Percentiles rank a stretch among this genome's conserved stretches.
Conservation (phyloP, 176 grass and related monocot species). For the Guadua angustifolia region DNA sequence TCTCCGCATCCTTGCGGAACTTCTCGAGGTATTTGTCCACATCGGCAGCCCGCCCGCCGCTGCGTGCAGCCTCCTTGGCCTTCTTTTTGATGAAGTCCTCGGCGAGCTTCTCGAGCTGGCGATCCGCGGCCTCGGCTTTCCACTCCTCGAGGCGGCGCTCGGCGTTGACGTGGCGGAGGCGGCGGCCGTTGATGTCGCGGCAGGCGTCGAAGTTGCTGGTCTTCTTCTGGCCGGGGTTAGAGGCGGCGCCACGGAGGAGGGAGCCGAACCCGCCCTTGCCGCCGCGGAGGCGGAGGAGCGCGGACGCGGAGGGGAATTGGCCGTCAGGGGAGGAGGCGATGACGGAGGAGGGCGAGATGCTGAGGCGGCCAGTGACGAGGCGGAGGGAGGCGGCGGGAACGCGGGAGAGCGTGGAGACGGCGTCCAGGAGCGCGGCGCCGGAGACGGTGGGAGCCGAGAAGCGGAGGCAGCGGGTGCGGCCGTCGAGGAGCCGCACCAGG, state of each 20-base stretch:
- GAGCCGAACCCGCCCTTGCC: conserved; percentile 98
- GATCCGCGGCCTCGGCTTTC: conserved; percentile 73
- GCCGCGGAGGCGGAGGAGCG: conserved; percentile 79
- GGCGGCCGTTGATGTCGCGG: conserved; percentile 88
- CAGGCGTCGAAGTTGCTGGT: conserved; percentile 98
- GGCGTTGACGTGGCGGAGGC: conserved; percentile 92
- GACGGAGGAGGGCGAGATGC: conserved; percentile 46
- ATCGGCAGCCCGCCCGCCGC: conserved; percentile 43
- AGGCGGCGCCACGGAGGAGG: conserved; percentile 86
- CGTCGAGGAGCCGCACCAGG: conserved; percentile 76
- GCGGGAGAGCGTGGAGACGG: conserved; percentile 42
- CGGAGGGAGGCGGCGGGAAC: conserved; percentile 55
- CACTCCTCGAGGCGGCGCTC: conserved; percentile 96
- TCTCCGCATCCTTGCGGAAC: conserved; percentile 77
- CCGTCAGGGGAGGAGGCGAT: conserved; percentile 46
- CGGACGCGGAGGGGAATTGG: conserved; percentile 56
- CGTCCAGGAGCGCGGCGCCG: conserved; percentile 52
- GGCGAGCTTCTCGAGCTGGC: conserved; percentile 80
- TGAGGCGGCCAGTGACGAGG: conserved; percentile 59
- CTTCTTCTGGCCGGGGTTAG: conserved; percentile 98
- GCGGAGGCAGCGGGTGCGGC: conserved; percentile 67
- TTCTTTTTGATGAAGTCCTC: conserved; percentile 90
- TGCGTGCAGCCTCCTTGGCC: conserved; percentile 63
- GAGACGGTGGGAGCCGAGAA: conserved; percentile 63
- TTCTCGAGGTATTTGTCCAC: conserved; percentile 97